Base-by-base conservation (phyloP, 208 protist genomes). In the Kentomonas sorsogonicus region DNA sequence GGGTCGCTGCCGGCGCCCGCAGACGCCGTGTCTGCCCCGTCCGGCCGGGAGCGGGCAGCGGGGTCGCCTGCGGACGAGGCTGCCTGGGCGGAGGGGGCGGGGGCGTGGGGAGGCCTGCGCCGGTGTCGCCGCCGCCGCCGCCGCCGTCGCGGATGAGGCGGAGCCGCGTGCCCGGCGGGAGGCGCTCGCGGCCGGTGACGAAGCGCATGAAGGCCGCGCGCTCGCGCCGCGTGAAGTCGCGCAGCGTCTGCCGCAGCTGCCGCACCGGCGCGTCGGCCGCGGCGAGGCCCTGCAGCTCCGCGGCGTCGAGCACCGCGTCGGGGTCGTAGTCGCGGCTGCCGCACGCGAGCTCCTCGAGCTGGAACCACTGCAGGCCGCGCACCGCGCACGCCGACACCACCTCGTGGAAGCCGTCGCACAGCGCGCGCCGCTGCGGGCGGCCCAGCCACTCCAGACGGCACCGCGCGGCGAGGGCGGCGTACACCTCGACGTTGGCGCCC, bases 341-440 rank as follows among this genome's bases (percentile, higher is more conserved):
- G 67, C 91, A 97, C 6, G 97, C 86, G 4, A 92, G 48, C 44
- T 79, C 71, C 69, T 97, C 92, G 20, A 97, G 68, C 67, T 97
- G 89, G 46, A 85, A 81, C 87, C 90, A 95, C 66, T 92, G 89
- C 41, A 96, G 74, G 3, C 80, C 47, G 18, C 68, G 63, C 3
- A 97, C 70, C 7, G 59, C 67, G 51, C 52, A 63, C 9, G 75
- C 43, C 10, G 95, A 89, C 26, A 98, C 78, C 22, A 97, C 80
- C 53, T 84, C 66, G 57, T 85, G 69, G 51, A 98, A 94, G 20
- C 93, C 95, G 47, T 88, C 63, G 27, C 64, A 57, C 26, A 98
- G 53, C 6, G 89, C 92, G 13, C 82, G 64, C 3, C 89, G 71
- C 59, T 79, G 79, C 0, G 57, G 55, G 16, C 48, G 51, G 3